phyloP scores from a whole-genome alignment of 2,329 filamentous ascomycete species.

The Triangularia setosa region DNA sequence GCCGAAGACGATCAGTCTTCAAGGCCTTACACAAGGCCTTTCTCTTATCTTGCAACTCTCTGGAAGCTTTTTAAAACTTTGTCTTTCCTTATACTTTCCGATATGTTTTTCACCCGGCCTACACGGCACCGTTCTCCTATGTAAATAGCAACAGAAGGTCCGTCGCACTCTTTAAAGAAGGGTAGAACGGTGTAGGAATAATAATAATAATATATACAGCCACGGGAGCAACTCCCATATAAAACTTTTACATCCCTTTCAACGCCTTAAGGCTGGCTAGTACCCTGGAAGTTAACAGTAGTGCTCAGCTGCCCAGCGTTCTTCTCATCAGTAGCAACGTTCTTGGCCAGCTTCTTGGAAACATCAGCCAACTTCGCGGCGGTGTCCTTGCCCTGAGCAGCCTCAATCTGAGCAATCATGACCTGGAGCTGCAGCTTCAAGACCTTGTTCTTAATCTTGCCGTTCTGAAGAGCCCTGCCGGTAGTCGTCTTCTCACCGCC shows the following conservation, averaged over 20 bases:
- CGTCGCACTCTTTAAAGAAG: too few species aligned
- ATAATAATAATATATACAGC: not conserved
- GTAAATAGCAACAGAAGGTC: too few species aligned
- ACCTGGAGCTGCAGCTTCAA: conserved; percentile 54
- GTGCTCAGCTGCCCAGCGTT: conserved; percentile 35
- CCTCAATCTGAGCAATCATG: conserved; percentile 47
- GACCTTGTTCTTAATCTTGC: conserved; percentile 60
- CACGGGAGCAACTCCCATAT: not conserved
- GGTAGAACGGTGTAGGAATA: too few species aligned
- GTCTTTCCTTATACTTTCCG: too few species aligned
- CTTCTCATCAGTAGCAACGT: conserved; percentile 40
- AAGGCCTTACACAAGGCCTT: too few species aligned
- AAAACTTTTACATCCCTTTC: not conserved
- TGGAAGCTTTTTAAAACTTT: too few species aligned
- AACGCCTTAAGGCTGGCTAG: conserved; percentile 12
- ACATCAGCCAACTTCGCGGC: conserved; percentile 43
- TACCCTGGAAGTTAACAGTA: conserved; percentile 35
- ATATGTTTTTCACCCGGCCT: too few species aligned
- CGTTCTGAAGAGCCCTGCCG: conserved; percentile 44
- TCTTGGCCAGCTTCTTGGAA: conserved; percentile 50
- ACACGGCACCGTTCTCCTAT: too few species aligned
- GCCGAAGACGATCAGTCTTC: too few species aligned
- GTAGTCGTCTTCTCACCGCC: conserved; percentile 35
- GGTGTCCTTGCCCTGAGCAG: conserved; percentile 45
- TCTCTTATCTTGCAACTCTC: too few species aligned